Evolutionary conservation across 2,329 filamentous ascomycete species (phyloP), one percentile per base, ranked within the genome.

Genomic region (Huntiella bhutanensis): DNA sequence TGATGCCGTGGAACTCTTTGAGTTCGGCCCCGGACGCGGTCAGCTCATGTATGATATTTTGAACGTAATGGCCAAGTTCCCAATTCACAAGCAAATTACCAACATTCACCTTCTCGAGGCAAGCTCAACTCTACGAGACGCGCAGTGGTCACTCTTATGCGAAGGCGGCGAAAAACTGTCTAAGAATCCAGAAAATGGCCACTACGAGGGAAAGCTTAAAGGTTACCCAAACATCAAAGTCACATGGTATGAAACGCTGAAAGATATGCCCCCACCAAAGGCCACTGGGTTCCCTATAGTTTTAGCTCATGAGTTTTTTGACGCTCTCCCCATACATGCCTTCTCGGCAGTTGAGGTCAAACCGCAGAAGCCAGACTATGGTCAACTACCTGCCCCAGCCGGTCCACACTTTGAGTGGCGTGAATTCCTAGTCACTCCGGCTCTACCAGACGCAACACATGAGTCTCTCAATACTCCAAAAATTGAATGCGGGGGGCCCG

Each of bases 11-110:
- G 81, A 95, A 59, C 68, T 98, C 52, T 85, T 98, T 57, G 91
- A 98, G 62, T 77, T 96, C 54, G 91, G 91, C 0, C 91, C 91
- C 3, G 91, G 91, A 10, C 77, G 88, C 59, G 91, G 91, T 11
- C 98, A 91, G 11, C 65, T 98, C 55, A 98, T 98, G 88, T 84
- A 88, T 62, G 91, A 98, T 65, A 82, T 96, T 64, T 64, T 98
- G 54, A 72, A 91, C 55, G 85, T 91, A 68, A 59, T 78, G 50
- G 35, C 0, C 6, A 11, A 13, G 35, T 96, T 96, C 63, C 82
- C 82, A 50, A 68, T 70, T 38, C 79, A 96, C 61, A 73, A 77
- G 2, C 70, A 73, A 22, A 81, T 96, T 49, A 82, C 94, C 48
- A 73, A 78, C n/a, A 75, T 98, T 40, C 94, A 94, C 62, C 73